Evolutionary conservation across 495 filamentous ascomycete species (phyloP), one percentile per base, ranked within the genome.

Genomic region (Chaetomium cochliodes): DNA sequence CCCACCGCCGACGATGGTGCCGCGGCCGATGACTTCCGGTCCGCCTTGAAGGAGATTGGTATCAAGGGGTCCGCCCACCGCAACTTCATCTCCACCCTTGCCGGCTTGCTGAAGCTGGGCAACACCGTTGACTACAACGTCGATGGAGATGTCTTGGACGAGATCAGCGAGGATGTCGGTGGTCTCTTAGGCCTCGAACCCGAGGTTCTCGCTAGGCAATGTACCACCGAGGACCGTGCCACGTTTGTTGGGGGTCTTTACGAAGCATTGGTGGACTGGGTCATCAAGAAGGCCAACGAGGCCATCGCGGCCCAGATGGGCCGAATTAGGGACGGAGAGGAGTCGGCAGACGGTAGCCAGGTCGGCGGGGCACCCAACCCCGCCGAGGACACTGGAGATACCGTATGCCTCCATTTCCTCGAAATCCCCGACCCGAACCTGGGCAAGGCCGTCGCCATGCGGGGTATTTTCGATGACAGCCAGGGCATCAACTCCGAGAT

Each of bases 401-500:
- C 91, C 13, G 92, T 96, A 55, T 91, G 86, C 73, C 87, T 98
- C 57, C 96, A 92, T 3, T 79, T 98, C 9, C 75, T 98, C 25
- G 96, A 98, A 72, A 82, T 97, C 13, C 92, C 94, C 2, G 83
- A 87, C 66, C 86, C 89, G 47, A 85, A 83, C 20, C 79, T 98
- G 13, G 90, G 91, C 54, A 96, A 92, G 72, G 94, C 96, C 2
- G 76, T 93, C 13, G 86, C 90, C 6, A 86, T 98, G 78, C 87
- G 91, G 55, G 90, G 90, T 4, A 86, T 98, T 39, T 98, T 98
- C 71, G 93, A 98, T 69, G 94, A 97, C 67, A 84, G 76, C 33
- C 77, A 88, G n/a, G 94, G 94, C 55, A 96, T 98, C 76, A 97
- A 98, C 67, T 85, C 87, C 1, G 94, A 98, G 75, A 98, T 98